Conservation (phyloP, 2,329 filamentous ascomycete species). For the Sclerotinia spermophila region DNA sequence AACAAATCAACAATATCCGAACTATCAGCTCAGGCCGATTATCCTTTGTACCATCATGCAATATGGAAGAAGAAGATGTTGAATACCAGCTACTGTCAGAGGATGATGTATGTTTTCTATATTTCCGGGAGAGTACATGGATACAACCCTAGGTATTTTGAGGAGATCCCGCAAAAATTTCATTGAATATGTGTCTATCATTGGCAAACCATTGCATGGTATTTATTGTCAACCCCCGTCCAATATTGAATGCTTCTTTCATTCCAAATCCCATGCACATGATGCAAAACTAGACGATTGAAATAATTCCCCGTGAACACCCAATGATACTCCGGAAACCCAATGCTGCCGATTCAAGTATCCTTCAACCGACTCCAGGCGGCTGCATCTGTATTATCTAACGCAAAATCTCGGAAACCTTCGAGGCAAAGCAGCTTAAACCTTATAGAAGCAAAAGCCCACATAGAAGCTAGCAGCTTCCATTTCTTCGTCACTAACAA, state of each 20-base stretch:
- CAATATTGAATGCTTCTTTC: background rate
- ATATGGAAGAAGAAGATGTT: background rate
- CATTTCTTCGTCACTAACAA: slow-evolving; percentile 82
- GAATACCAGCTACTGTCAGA: background rate
- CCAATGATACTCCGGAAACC: background rate
- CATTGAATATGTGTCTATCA: background rate
- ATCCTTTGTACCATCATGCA: background rate
- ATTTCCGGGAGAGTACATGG: background rate
- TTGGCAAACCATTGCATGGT: background rate
- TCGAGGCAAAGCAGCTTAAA: slow-evolving; percentile 45
- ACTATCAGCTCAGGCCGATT: background rate
- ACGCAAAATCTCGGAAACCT: background rate
- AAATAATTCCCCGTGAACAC: background rate
- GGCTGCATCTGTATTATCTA: background rate
- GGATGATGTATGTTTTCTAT: background rate
- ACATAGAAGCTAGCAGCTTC: slow-evolving; percentile 90
- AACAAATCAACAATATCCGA: too few relatives aligned
- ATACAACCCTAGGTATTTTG: background rate
- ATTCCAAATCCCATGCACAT: background rate
- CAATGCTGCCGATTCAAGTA: background rate
- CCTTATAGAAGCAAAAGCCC: slow-evolving; percentile 96
- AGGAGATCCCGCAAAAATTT: background rate
- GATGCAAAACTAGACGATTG: background rate
- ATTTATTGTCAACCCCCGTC: background rate
- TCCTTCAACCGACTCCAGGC: background rate